A percentile compares a stretch with the other conserved stretches of the same genome.
phyloP scores from a whole-genome alignment of 1,139 yeast genomes.

The Arxiozyma slooffiae region DNA sequence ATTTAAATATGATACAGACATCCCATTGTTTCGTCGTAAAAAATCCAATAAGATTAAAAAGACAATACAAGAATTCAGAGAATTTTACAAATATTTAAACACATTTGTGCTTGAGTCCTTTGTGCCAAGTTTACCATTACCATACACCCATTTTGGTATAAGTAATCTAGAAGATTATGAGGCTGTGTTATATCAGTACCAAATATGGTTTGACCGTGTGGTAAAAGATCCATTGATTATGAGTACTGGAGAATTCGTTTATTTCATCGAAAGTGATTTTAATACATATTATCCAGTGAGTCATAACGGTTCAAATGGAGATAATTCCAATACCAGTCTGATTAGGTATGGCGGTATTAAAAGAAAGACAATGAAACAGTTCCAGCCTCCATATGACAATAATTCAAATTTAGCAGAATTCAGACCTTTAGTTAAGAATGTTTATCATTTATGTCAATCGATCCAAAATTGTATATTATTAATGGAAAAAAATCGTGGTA shows the following conservation, averaged over 20 bases:
- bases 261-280: constrained; percentile 81
- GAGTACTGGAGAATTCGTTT: constrained; percentile 79
- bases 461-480: constrained; percentile 47
- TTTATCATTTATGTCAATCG: constrained; percentile 54
- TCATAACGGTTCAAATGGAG: constrained; percentile 16
- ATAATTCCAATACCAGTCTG: background rate
- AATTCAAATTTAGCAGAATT: constrained; percentile 70
- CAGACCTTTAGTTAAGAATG: constrained; percentile 73
- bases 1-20: constrained; percentile 39
- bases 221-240: constrained; percentile 65
- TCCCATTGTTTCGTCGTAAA: constrained; percentile 68
- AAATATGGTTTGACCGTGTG: constrained; percentile 78
- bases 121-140: constrained; percentile 77
- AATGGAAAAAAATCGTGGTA: constrained; percentile 46
- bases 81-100: constrained; percentile 67
- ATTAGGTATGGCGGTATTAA: constrained; percentile 52
- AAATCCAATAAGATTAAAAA: constrained; percentile 68
- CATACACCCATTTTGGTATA: constrained; percentile 67
- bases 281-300: constrained; percentile 61
- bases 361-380: constrained; percentile 82
- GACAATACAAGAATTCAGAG: constrained; percentile 66
- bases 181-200: constrained; percentile 52
- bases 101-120: constrained; percentile 84
- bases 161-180: constrained; percentile 74
- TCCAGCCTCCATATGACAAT: constrained; percentile 86